phyloP scores from a whole-genome alignment of 2,329 filamentous ascomycete genomes.

The Chaetothyriales sp. region DNA sequence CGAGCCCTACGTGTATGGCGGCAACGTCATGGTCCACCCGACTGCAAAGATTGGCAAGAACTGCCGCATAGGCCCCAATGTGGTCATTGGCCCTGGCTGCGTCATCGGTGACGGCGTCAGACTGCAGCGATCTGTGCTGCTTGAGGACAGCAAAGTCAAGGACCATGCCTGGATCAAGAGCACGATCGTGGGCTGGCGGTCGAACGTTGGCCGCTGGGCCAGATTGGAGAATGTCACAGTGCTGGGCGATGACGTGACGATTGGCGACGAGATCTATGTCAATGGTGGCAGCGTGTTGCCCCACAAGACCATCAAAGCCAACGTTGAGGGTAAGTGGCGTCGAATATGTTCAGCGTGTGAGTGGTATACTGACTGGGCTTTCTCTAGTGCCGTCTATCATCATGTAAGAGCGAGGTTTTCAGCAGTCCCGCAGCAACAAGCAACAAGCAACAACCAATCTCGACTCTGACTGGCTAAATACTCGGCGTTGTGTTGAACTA shows the following conservation, averaged over 20 bases:
- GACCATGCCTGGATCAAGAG: slow-evolving; percentile 99
- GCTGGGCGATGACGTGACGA: slow-evolving; percentile 90
- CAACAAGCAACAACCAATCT: neutral
- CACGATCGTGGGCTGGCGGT: slow-evolving; percentile 97
- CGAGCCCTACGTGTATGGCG: slow-evolving; percentile 73
- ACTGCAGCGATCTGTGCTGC: slow-evolving; percentile 79
- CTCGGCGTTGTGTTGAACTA: neutral
- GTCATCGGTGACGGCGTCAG: slow-evolving; percentile 87
- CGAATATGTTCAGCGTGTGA: neutral
- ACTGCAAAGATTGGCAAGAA: slow-evolving; percentile 94
- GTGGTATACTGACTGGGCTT: slow-evolving; percentile 1
- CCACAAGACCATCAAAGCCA: slow-evolving; percentile 98
- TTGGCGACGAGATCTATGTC: slow-evolving; percentile 96
- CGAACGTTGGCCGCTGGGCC: slow-evolving; percentile 86
- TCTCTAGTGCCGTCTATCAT: slow-evolving; percentile 32
- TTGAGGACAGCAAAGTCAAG: slow-evolving; percentile 85
- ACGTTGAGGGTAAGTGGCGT: slow-evolving; percentile 57
- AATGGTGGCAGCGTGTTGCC: slow-evolving; percentile 91
- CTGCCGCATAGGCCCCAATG: slow-evolving; percentile 94
- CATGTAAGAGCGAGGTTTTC: slow-evolving; percentile 25
- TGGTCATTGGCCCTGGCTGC: slow-evolving; percentile 86
- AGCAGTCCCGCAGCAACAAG: neutral
- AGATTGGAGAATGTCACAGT: slow-evolving; percentile 97
- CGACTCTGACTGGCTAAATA: neutral
- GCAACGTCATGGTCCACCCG: slow-evolving; percentile 90